Conservation (phyloP, 2,329 filamentous ascomycete genomes). For the Trichophyton rubrum region DNA sequence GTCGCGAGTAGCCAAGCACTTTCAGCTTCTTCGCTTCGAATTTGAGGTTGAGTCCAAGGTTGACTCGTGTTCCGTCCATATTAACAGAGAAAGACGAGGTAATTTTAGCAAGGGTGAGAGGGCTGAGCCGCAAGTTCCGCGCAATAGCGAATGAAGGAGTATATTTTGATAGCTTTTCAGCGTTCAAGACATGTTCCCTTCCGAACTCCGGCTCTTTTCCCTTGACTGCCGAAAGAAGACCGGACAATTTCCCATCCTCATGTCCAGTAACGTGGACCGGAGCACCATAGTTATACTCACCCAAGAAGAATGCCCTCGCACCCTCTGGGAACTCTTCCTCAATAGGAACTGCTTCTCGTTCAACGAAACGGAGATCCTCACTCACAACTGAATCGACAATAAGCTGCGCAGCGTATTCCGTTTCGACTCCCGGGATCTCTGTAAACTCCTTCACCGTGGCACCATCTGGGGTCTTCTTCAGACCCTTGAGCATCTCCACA, state of each 20-base stretch:
- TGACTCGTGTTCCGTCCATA: constrained; percentile 69
- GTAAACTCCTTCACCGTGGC: constrained; percentile 89
- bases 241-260: constrained; percentile 59
- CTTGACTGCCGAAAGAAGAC: constrained; percentile 62
- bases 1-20: constrained; percentile 87
- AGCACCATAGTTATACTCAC: constrained; percentile 82
- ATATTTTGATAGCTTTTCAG: constrained; percentile 62
- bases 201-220: constrained; percentile 72
- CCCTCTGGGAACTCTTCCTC: constrained; percentile 81
- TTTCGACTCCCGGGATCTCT: constrained; percentile 70
- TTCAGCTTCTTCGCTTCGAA: constrained; percentile 94
- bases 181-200: constrained; percentile 55
- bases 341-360: constrained; percentile 74
- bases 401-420: constrained; percentile 80
- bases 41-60: constrained; percentile 89
- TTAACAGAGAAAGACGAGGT: constrained; percentile 85
- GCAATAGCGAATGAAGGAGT: constrained; percentile 82
- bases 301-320: constrained; percentile 81
- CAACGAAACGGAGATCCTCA: constrained; percentile 84
- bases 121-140: constrained; percentile 65
- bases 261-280: constrained; percentile 75
- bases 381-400: constrained; percentile 83
- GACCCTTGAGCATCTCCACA: constrained; percentile 84
- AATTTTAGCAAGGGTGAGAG: constrained; percentile 84
- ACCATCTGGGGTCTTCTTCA: constrained; percentile 80